Base-by-base conservation (phyloP, 2,329 filamentous ascomycete species). In the Macrophomina tecta region DNA sequence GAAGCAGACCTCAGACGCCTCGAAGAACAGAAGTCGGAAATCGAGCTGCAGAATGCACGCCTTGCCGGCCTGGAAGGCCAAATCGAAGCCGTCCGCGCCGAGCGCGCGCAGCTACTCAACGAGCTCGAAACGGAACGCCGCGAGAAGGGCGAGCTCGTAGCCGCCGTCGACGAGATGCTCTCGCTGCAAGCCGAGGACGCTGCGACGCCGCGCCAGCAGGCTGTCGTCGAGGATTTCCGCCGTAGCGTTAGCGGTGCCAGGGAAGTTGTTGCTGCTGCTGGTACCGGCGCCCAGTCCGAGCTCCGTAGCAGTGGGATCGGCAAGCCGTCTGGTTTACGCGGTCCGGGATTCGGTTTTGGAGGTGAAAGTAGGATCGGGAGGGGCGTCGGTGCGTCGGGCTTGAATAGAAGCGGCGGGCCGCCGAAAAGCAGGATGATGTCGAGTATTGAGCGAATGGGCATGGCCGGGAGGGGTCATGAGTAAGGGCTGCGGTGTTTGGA, bases 361-460 rank as follows among this genome's bases (percentile, higher is more conserved):
- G 56, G 56, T 23, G 56, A 61, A 5, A 61, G 56, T 8, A 62
- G 45, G 75, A 6, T 75, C 72, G 61, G 70, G 72, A 9, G 51
- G 11, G 76, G 76, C 11, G 71, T 70, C 4, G 64, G 72, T 2
- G 75, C 52, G 16, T 42, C 53, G n/a, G 64, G 53, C n/a, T 36
- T 60, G 53, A 45, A 18, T 18, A 60, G 52, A 36, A 49, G 52
- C 32, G 64, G 64, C 9, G 63, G 38, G 4, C 28, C 49, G 6
- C 75, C 81, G 14, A 85, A 91, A 73, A 92, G 90, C 74, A 89
- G 90, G 66, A 90, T 95, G 74, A 90, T 96, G 89, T 91, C 86
- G 72, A 93, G 91, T 18, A 95, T 96, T 76, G 92, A 96, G 83
- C 88, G 90, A 79, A 96, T 96, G 93, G 92, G 92, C 9, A 89